Evolutionary conservation across 2,329 filamentous ascomycete species (phyloP).

Genomic region (Alternaria solani): DNA sequence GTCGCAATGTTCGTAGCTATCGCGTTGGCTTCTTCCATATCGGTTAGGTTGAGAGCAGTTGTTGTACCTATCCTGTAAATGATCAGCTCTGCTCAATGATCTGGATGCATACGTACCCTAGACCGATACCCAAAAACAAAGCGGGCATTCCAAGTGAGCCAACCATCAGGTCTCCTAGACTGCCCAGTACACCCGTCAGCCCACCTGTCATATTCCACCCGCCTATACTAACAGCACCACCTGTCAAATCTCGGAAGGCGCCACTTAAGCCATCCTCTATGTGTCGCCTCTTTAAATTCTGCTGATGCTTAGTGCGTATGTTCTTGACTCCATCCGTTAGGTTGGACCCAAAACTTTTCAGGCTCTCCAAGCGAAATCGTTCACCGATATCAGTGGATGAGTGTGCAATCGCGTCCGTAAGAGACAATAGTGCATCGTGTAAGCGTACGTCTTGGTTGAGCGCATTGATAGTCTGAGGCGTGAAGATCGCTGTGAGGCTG

Average conservation of each 20-base stretch:
- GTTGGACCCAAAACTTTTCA: conserved; percentile 28
- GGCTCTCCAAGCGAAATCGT: conserved; percentile 14
- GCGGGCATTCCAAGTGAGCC: conserved; percentile 35
- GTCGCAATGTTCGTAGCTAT: conserved; percentile 31
- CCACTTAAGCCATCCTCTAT: conserved; percentile 20
- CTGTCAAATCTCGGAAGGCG: conserved; percentile 13
- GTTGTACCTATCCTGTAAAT: conserved; percentile 33
- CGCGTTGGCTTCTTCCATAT: conserved; percentile 21
- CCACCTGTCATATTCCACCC: conserved; percentile 22
- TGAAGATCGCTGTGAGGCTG: conserved; percentile 23
- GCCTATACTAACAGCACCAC: conserved; percentile 6
- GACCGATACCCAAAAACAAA: conserved; percentile 41
- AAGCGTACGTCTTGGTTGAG: conserved; percentile 34
- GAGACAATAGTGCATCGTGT: conserved; percentile 30
- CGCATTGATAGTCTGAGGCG: conserved; percentile 33
- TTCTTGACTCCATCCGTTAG: conserved; percentile 26
- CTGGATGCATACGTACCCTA: conserved; percentile 29
- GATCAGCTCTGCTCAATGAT: conserved; percentile 11
- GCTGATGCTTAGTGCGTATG: conserved; percentile 12
- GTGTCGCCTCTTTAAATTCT: conserved; percentile 11
- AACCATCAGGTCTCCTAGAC: conserved; percentile 20
- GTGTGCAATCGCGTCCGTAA: conserved; percentile 33
- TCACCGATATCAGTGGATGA: conserved; percentile 32
- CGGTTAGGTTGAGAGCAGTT: conserved; percentile 37
- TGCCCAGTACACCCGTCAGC: conserved; percentile 20